Conservation (phyloP, 2,329 filamentous ascomycete species). For the Colletotrichum falcatum region DNA sequence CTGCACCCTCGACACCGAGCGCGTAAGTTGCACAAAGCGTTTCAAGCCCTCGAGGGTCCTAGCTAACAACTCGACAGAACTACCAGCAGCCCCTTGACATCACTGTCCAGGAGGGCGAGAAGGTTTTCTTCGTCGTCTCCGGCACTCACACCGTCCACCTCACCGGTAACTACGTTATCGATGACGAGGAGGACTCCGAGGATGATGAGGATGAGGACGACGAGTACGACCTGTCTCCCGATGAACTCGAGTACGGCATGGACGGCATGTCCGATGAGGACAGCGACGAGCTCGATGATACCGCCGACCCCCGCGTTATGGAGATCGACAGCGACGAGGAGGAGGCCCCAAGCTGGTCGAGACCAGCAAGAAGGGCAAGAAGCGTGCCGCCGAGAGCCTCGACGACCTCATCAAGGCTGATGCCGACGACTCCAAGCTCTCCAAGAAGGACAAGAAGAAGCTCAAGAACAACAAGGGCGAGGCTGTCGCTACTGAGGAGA, state of each 20-base stretch:
- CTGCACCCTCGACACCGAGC: conserved; percentile 94
- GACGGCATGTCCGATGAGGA: conserved; percentile 81
- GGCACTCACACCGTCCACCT: conserved; percentile 93
- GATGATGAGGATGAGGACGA: conserved; percentile 75
- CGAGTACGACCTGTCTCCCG: conserved; percentile 85
- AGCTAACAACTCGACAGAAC: conserved; percentile 66
- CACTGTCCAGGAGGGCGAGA: conserved; percentile 88
- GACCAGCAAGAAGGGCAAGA: conserved; percentile 78
- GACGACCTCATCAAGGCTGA: conserved; percentile 86
- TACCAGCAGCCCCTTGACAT: conserved; percentile 97
- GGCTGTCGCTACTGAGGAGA: conserved; percentile 72
- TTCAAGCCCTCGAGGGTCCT: background rate
- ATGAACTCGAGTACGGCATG: conserved; percentile 81
- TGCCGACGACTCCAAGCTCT: conserved; percentile 78
- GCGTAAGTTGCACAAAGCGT: conserved; percentile 67
- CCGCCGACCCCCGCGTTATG: conserved; percentile 84
- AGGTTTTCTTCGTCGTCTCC: conserved; percentile 90
- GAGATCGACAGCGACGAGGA: conserved; percentile 87
- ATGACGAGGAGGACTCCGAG: conserved; percentile 72
- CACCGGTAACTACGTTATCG: conserved; percentile 94
- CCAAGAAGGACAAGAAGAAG: conserved; percentile 99
- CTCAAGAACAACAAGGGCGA: conserved; percentile 98
- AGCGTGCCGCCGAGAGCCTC: conserved; percentile 85
- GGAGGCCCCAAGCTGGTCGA: conserved; percentile 70
- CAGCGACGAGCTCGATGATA: conserved; percentile 81